phyloP scores from a whole-genome alignment of 2,329 filamentous ascomycete species.

The Albifimbria verrucaria region DNA sequence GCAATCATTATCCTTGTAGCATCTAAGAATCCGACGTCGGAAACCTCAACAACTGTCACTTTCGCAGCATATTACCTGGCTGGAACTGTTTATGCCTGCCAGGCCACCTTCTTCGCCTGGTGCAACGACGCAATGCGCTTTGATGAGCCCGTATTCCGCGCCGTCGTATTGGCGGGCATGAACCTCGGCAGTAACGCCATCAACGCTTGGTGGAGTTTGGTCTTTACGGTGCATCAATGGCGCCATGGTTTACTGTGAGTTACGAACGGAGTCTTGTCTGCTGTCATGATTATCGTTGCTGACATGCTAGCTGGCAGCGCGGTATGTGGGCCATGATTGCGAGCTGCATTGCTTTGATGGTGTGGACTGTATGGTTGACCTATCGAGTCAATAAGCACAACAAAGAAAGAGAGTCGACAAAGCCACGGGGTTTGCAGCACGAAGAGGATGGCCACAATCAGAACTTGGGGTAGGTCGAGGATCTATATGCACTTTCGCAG shows the following conservation, averaged over 20 bases:
- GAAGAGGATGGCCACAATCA: no score
- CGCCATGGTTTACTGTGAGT: slow-evolving; percentile 62
- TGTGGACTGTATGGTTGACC: slow-evolving; percentile 56
- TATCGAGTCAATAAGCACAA: slow-evolving; percentile 20
- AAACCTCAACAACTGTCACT: slow-evolving; percentile 45
- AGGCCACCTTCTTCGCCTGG: slow-evolving; percentile 74
- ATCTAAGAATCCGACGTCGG: slow-evolving; percentile 34
- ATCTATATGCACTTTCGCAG: no score
- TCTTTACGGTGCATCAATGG: slow-evolving; percentile 65
- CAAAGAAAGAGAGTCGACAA: background rate
- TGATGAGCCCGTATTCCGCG: slow-evolving; percentile 60
- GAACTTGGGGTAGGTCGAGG: no score
- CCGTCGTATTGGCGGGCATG: slow-evolving; percentile 69
- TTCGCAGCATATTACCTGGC: slow-evolving; percentile 70
- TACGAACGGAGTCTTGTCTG: background rate
- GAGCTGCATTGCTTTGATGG: slow-evolving; percentile 52
- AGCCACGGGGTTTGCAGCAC: background rate
- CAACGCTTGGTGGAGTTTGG: slow-evolving; percentile 70
- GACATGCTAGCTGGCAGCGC: slow-evolving; percentile 33
- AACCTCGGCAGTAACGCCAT: slow-evolving; percentile 65
- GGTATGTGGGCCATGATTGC: slow-evolving; percentile 77
- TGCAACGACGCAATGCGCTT: slow-evolving; percentile 67
- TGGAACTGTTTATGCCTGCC: slow-evolving; percentile 67
- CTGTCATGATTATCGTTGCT: slow-evolving; percentile 3
- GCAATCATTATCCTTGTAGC: slow-evolving; percentile 59